Evolutionary conservation across 306 rosid genomes (phyloP).

Genomic region (Pyrus betulifolia): DNA sequence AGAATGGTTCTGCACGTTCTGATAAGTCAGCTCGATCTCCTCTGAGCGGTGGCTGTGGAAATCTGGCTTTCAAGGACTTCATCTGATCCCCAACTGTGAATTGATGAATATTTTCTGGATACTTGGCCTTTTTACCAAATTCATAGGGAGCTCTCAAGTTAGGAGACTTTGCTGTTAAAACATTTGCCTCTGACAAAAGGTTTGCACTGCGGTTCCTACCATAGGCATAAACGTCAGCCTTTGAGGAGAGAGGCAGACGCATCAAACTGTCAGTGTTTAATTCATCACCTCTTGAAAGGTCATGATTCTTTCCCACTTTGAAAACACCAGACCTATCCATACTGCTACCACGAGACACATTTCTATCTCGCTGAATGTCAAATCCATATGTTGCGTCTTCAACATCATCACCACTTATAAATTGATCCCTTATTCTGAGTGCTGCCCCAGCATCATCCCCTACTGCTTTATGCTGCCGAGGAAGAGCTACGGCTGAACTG

Average conservation of each 20-base stretch:
- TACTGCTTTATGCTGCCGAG: constrained; percentile 39
- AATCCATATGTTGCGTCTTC: constrained; percentile 52
- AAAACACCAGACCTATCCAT: constrained; percentile 46
- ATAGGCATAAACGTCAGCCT: constrained; percentile 43
- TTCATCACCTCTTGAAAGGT: constrained; percentile 44
- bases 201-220: constrained; percentile 38
- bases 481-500: constrained; percentile 44
- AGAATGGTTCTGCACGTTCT: constrained; percentile 33
- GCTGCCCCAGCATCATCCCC: constrained; percentile 47
- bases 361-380: constrained; percentile 41
- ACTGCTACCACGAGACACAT: constrained; percentile 22
- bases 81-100: constrained; percentile 41
- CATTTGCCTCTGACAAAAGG: constrained; percentile 40
- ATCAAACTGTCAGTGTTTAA: constrained; percentile 38
- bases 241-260: constrained; percentile 53
- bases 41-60: constrained; percentile 26
- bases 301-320: constrained; percentile 60
- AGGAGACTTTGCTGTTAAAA: constrained; percentile 44
- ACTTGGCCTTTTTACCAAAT: constrained; percentile 45
- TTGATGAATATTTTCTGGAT: constrained; percentile 51
- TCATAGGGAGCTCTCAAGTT: constrained; percentile 43
- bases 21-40: constrained; percentile 41
- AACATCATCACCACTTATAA: constrained; percentile 36
- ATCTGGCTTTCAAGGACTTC: constrained; percentile 41
- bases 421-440: constrained; percentile 49